phyloP scores from a whole-genome alignment of 1,284 basidiomycete species.

The Calocybe gambosa region DNA sequence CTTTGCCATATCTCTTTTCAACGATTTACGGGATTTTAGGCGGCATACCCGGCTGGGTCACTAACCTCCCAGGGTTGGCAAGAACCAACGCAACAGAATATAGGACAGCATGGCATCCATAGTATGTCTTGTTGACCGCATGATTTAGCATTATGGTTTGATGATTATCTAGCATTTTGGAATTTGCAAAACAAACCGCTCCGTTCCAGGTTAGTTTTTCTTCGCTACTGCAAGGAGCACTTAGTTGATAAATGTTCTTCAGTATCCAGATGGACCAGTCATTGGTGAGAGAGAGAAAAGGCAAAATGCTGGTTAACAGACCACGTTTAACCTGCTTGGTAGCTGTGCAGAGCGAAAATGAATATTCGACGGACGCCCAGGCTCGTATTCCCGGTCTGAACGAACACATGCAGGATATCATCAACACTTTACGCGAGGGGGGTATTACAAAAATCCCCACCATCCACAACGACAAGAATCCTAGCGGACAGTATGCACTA shows the following conservation, averaged over 20 bases:
- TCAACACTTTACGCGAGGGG: slow-evolving; percentile 29
- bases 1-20: neutral
- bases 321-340: neutral
- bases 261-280: slow-evolving; percentile 39
- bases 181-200: slow-evolving; percentile 33
- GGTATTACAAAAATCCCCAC: slow-evolving; percentile 38
- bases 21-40: slow-evolving; percentile 20
- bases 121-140: slow-evolving; percentile 20
- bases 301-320: neutral
- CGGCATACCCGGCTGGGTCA: slow-evolving; percentile 45
- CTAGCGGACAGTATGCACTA: slow-evolving; percentile 25
- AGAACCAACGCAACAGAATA: slow-evolving; percentile 40
- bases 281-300: slow-evolving; percentile 24
- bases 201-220: slow-evolving; percentile 32
- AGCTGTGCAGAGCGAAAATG: slow-evolving; percentile 47
- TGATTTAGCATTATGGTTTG: neutral
- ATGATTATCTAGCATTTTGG: slow-evolving; percentile 24
- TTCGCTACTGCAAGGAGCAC: neutral
- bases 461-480: slow-evolving; percentile 34
- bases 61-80: slow-evolving; percentile 34
- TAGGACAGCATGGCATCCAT: slow-evolving; percentile 39
- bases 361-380: slow-evolving; percentile 30
- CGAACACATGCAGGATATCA: slow-evolving; percentile 36
- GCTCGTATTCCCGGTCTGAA: slow-evolving; percentile 25
- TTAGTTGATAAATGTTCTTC: neutral